Percentiles rank a stretch among this genome's conserved stretches.
Evolutionary conservation across 2,329 filamentous ascomycete species (phyloP).

Genomic region (Botrytis cinerea): DNA sequence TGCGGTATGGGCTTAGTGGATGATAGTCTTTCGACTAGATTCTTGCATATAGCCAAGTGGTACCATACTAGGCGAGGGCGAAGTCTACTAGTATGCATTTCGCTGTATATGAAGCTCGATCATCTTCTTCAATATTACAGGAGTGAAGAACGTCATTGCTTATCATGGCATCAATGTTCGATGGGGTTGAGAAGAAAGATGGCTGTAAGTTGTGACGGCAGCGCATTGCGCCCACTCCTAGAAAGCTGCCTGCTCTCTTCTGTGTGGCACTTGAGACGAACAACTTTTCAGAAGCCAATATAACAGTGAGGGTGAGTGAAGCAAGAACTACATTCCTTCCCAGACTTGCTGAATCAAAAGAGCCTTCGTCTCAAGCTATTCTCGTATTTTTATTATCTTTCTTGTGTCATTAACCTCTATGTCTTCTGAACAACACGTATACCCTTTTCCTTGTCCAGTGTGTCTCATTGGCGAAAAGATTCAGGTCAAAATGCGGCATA

Average conservation of each 20-base stretch:
- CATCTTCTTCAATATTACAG: not conserved
- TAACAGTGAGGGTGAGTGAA: not conserved
- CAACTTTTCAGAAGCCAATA: not conserved
- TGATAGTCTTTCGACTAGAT: accelerated
- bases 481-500: not conserved
- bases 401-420: not conserved
- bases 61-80: not conserved
- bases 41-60: not conserved
- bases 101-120: not conserved
- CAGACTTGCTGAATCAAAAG: not conserved
- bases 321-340: not conserved
- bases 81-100: not conserved
- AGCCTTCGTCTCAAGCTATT: not conserved
- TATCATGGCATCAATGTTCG: not conserved
- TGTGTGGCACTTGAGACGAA: not conserved
- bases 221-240: not conserved
- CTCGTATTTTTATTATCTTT: too few species aligned
- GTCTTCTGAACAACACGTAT: not conserved
- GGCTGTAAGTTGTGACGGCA: not conserved
- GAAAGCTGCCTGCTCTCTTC: not conserved
- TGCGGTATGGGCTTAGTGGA: not conserved
- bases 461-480: not conserved
- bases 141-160: accelerated
- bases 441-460: not conserved
- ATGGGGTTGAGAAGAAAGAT: accelerated